These are phyloP conservation scores for Leccinum angustisporum DNA, from an alignment of 1,284 basidiomycete species.

Conservation along the genomic window DNA sequence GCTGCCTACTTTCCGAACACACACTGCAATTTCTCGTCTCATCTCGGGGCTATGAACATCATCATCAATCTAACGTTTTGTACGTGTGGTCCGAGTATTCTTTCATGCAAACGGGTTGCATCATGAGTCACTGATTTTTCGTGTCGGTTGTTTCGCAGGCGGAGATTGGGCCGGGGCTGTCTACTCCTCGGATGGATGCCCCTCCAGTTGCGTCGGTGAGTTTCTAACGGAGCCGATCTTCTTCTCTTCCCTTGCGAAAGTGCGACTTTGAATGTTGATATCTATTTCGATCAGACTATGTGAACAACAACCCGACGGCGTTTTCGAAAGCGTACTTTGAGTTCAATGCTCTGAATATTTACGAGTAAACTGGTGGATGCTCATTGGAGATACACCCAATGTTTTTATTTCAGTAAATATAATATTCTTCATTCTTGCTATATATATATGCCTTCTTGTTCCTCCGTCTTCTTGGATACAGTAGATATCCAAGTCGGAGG, in stretches of 20 bases:
- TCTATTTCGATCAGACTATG: slow-evolving; percentile 12
- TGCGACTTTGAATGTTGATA: not conserved
- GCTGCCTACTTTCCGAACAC: slow-evolving; percentile 21
- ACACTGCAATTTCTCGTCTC: slow-evolving; percentile 18
- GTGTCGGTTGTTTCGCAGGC: slow-evolving; percentile 22
- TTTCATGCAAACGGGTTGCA: not conserved
- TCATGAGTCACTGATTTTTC: not conserved
- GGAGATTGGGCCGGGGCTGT: slow-evolving; percentile 43
- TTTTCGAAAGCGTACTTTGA: slow-evolving; percentile 28
- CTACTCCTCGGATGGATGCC: slow-evolving; percentile 34
- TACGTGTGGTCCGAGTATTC: slow-evolving; percentile 11
- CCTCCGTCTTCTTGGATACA: not conserved
- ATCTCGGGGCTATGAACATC: slow-evolving; percentile 26
- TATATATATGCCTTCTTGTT: not conserved
- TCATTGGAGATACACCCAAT: not conserved
- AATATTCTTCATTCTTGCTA: not conserved
- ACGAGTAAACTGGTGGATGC: slow-evolving; percentile 9
- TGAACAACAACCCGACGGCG: slow-evolving; percentile 15
- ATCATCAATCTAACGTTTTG: slow-evolving; percentile 29
- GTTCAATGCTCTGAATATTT: slow-evolving; percentile 29
- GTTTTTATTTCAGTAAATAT: not conserved
- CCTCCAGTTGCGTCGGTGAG: slow-evolving; percentile 36
- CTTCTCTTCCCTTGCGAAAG: not conserved
- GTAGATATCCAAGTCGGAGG: not conserved
- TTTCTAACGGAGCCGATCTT: not conserved